phyloP scores from a whole-genome alignment of 2,329 filamentous ascomycete species.

The Pseudonectria foliicola region DNA sequence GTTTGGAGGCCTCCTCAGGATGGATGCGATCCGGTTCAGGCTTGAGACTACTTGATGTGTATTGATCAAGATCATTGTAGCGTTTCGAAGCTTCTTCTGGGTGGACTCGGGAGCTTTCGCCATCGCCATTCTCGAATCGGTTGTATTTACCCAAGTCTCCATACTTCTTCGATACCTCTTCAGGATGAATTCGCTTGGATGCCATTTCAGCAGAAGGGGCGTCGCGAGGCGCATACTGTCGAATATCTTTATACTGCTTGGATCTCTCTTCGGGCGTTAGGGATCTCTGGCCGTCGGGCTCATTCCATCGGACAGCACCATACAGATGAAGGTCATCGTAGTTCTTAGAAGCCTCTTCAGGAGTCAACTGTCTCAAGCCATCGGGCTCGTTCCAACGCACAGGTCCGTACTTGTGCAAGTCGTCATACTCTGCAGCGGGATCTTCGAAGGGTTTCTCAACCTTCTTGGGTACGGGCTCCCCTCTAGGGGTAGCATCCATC shows the following conservation, averaged over 20 bases:
- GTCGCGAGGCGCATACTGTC: slow-evolving; percentile 24
- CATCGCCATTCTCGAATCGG: slow-evolving; percentile 22
- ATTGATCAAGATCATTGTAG: slow-evolving; percentile 30
- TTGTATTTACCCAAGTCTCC: slow-evolving; percentile 20
- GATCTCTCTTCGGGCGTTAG: slow-evolving; percentile 31
- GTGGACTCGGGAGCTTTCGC: slow-evolving; percentile 16
- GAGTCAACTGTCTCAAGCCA: slow-evolving; percentile 27
- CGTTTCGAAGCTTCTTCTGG: slow-evolving; percentile 31
- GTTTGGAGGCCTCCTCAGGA: slow-evolving; percentile 25
- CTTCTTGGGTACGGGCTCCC: slow-evolving; percentile 30
- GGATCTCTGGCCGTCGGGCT: slow-evolving; percentile 27
- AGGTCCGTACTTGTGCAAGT: slow-evolving; percentile 34
- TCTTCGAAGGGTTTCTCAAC: slow-evolving; percentile 24
- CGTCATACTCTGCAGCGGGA: slow-evolving; percentile 29
- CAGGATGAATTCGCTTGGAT: slow-evolving; percentile 15
- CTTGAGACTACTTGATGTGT: slow-evolving; percentile 21
- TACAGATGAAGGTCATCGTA: slow-evolving; percentile 34
- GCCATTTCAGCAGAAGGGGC: slow-evolving; percentile 8
- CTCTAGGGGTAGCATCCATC: slow-evolving; percentile 25
- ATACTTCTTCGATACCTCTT: slow-evolving; percentile 25
- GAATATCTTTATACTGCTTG: slow-evolving; percentile 32
- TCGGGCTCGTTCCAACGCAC: slow-evolving; percentile 33
- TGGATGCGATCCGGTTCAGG: slow-evolving; percentile 17
- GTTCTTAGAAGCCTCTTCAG: slow-evolving; percentile 28
- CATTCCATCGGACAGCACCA: slow-evolving; percentile 29